phyloP scores from a whole-genome alignment of 2,329 filamentous ascomycete genomes.

The Scedosporium apiospermum region DNA sequence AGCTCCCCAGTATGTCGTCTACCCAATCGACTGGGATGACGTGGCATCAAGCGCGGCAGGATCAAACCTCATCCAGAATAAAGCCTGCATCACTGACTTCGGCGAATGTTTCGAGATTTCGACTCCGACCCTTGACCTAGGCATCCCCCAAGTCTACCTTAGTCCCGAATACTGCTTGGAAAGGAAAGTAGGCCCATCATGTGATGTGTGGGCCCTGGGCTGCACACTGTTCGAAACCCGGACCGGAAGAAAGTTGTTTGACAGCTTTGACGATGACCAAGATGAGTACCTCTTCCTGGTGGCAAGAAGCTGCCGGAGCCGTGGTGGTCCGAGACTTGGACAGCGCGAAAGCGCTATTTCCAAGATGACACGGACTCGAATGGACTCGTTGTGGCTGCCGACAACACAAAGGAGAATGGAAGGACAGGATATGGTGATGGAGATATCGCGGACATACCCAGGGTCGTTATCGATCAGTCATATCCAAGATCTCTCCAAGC shows the following conservation, averaged over 20 bases:
- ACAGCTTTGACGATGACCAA: not conserved
- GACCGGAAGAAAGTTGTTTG: not conserved
- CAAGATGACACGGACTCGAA: constrained; percentile 12
- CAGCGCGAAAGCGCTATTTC: constrained; percentile 13
- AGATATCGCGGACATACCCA: not conserved
- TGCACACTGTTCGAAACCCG: not conserved
- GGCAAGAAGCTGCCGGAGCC: constrained; percentile 18
- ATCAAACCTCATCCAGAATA: not conserved
- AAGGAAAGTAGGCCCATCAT: not conserved
- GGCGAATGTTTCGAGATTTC: not conserved
- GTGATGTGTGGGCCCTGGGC: not conserved
- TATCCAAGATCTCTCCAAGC: not conserved
- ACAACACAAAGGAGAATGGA: too few relatives aligned
- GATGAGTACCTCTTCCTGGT: constrained; percentile 17
- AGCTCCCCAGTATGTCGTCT: constrained; percentile 16
- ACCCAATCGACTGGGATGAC: constrained; percentile 1
- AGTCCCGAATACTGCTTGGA: not conserved
- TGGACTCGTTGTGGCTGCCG: constrained; percentile 1
- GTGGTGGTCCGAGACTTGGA: constrained; percentile 21
- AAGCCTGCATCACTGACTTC: not conserved
- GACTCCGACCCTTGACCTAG: not conserved
- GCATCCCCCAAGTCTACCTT: not conserved
- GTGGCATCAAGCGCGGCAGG: not conserved
- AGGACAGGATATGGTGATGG: too few relatives aligned
- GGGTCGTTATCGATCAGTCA: too few relatives aligned